phyloP scores from a whole-genome alignment of 2,329 filamentous ascomycete genomes.

The Neoscytalidium dimidiatum region DNA sequence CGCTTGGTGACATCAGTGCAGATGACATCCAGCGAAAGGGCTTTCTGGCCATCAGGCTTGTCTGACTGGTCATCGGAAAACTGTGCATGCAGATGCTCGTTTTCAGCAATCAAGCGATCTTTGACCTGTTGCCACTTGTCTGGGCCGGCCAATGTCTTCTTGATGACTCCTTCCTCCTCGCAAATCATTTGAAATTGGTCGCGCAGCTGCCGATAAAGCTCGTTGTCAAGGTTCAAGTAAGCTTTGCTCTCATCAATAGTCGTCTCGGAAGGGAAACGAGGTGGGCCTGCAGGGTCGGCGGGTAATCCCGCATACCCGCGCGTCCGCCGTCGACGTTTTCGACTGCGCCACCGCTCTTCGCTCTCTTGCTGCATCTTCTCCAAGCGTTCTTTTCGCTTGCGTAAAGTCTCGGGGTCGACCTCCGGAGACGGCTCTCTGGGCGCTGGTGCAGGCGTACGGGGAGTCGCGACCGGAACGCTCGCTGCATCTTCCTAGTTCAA shows the following conservation, averaged over 20 bases:
- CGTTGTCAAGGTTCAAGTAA: slow-evolving; percentile 65
- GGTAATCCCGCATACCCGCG: slow-evolving; percentile 68
- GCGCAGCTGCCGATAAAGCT: slow-evolving; percentile 65
- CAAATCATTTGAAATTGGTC: slow-evolving; percentile 72
- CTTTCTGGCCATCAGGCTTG: slow-evolving; percentile 49
- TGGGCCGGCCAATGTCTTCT: slow-evolving; percentile 74
- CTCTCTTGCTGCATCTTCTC: slow-evolving; percentile 60
- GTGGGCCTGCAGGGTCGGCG: slow-evolving; percentile 67
- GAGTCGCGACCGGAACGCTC: background rate
- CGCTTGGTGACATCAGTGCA: slow-evolving; percentile 81
- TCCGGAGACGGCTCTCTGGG: slow-evolving; percentile 25
- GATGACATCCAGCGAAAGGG: slow-evolving; percentile 74
- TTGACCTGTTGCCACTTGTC: slow-evolving; percentile 75
- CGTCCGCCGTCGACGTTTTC: slow-evolving; percentile 69
- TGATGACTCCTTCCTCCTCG: slow-evolving; percentile 64
- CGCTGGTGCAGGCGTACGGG: background rate
- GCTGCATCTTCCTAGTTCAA: background rate
- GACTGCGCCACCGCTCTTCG: slow-evolving; percentile 61
- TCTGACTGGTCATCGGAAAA: slow-evolving; percentile 53
- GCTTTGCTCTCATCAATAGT: slow-evolving; percentile 77
- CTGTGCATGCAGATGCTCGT: slow-evolving; percentile 62
- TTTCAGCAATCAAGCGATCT: slow-evolving; percentile 65
- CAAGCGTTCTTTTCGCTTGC: slow-evolving; percentile 57
- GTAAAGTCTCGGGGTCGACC: slow-evolving; percentile 50
- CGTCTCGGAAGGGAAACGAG: slow-evolving; percentile 79